Evolutionary conservation across 2,329 filamentous ascomycete species (phyloP).

Genomic region (Ophiostoma perfectum): DNA sequence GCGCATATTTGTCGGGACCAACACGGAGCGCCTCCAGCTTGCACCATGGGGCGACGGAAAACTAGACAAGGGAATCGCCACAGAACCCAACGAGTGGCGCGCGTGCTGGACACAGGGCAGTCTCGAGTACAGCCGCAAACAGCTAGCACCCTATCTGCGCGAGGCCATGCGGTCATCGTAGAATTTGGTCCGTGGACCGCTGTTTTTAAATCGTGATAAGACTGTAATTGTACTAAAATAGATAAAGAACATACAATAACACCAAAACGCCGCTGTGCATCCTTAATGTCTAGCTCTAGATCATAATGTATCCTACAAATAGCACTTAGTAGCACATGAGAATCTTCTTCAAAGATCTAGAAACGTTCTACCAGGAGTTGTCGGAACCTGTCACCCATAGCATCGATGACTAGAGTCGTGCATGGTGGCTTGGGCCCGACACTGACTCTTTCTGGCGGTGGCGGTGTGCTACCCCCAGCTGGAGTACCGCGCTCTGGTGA

Average conservation of each 20-base stretch:
- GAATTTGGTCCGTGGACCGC: neutral
- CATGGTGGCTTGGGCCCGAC: constrained; percentile 14
- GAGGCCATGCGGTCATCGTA: constrained; percentile 43
- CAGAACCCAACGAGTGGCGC: constrained; percentile 41
- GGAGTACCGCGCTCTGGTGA: constrained; percentile 11
- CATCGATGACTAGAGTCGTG: constrained; percentile 16
- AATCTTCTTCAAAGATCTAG: neutral
- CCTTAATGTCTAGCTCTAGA: neutral
- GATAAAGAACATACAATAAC: neutral
- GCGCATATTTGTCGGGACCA: constrained; percentile 47
- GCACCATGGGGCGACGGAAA: constrained; percentile 47
- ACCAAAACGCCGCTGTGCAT: neutral
- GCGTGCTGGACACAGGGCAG: constrained; percentile 63
- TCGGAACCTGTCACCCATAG: constrained; percentile 17
- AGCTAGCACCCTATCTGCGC: constrained; percentile 62
- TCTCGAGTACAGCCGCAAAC: constrained; percentile 58
- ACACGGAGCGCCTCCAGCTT: constrained; percentile 49
- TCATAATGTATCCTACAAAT: neutral
- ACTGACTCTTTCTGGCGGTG: neutral
- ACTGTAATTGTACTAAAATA: neutral
- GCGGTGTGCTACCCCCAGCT: neutral
- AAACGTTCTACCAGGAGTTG: constrained; percentile 14
- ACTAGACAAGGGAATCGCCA: constrained; percentile 38
- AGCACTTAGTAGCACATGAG: neutral
- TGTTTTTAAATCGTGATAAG: no score